Evolutionary conservation across 164 flowering plant genomes (phyloP), one percentile per base, ranked within the genome.

Genomic region (Houttuynia cordata): DNA sequence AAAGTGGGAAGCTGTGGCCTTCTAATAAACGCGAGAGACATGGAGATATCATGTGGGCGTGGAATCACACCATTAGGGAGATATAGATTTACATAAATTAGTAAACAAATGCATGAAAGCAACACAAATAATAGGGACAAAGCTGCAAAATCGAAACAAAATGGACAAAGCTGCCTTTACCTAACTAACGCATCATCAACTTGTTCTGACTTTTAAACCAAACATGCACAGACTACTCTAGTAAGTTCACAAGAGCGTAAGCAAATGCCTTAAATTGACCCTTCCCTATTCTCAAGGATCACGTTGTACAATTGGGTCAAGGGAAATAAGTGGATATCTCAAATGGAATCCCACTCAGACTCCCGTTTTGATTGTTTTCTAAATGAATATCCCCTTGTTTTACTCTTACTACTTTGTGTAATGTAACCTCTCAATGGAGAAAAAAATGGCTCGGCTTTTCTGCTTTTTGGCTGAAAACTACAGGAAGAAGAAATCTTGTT

Each of bases 251-350:
- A n/a, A n/a, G n/a, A n/a, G n/a, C n/a, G n/a, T n/a, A n/a, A n/a
- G n/a, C n/a, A n/a, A n/a, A n/a, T n/a, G n/a, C 9, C 15, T 63
- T 25, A 37, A 61, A 63, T 61, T 74, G 76, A 64, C 78, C 66
- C 72, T 76, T 74, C 68, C 59, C 20, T 17, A 63, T 51, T 58
- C 55, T 62, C 67, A 73, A 75, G 65, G 78, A 71, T 52, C 72
- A 64, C 37, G 61, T 55, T 34, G 62, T 59, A 58, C 65, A 51
- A 58, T 51, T 1, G 12, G 58, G 61, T 56, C 61, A 34, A 40
- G 3, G 49, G 45, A n/a, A n/a, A n/a, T 20, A 0, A 72, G 83
- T 79, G 80, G 83, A 76, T 37, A 69, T 69, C 72, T 64, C n/a
- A 18, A 66, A 51, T 53, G 64, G 67, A 70, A 45, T 54, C 63